Conservation (phyloP, 140 eudicot species). For the Stevia rebaudiana region DNA sequence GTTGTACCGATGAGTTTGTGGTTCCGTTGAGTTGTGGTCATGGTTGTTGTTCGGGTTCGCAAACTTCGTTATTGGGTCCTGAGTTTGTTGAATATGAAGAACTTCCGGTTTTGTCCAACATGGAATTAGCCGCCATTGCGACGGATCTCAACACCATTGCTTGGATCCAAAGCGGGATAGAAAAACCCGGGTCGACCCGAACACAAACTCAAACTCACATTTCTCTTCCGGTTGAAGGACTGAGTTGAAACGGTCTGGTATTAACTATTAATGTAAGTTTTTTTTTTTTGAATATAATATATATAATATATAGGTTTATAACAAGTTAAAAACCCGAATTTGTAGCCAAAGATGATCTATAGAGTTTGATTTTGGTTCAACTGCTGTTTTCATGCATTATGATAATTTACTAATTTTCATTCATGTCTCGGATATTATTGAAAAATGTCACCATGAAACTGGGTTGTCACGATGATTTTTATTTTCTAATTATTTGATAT, state of each 20-base stretch:
- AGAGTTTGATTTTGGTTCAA: slow-evolving; percentile 10
- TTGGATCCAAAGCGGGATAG: slow-evolving; percentile 73
- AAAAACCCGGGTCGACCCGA: slow-evolving; percentile 22
- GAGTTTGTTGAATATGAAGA: slow-evolving; percentile 77
- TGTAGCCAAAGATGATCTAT: slow-evolving; percentile 4
- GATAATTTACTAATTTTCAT: no score
- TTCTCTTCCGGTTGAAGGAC: slow-evolving; percentile 36
- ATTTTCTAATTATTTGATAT: no score
- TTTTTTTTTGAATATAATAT: not conserved
- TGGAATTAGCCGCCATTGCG: slow-evolving; percentile 53
- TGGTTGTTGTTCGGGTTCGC: slow-evolving; percentile 45
- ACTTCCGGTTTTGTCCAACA: slow-evolving; percentile 39
- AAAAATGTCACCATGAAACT: no score
- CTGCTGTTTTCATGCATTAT: slow-evolving; percentile 4
- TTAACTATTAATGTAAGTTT: not conserved
- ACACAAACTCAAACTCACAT: slow-evolving; percentile 21
- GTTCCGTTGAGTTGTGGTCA: slow-evolving; percentile 63
- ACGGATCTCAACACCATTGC: slow-evolving; percentile 61
- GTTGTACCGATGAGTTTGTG: slow-evolving; percentile 31
- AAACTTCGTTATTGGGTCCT: slow-evolving; percentile 58
- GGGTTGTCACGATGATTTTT: no score
- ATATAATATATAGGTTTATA: slow-evolving; percentile 26
- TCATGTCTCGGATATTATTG: no score
- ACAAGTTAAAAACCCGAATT: slow-evolving; percentile 1
- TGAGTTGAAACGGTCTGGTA: slow-evolving; percentile 26